Evolutionary conservation across 2,329 filamentous ascomycete species (phyloP).

Genomic region (Delphinella strobiligena): DNA sequence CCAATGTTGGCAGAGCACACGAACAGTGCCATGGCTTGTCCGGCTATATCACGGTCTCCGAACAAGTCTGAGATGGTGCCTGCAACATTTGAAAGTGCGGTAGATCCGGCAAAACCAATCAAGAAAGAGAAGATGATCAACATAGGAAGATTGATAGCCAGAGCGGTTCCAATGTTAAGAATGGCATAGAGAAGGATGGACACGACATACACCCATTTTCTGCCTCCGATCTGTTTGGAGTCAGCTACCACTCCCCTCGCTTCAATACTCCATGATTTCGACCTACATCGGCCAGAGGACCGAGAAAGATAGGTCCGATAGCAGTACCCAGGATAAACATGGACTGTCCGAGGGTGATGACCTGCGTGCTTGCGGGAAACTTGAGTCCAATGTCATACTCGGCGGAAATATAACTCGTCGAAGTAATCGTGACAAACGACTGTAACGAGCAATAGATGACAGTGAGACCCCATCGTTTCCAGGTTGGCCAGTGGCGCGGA

Average conservation of each 20-base stretch:
- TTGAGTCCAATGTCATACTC: constrained; percentile 1
- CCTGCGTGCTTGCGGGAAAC: constrained; percentile 5
- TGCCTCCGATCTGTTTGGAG: too few species aligned
- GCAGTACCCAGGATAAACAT: constrained; percentile 8
- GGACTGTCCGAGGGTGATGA: constrained; percentile 6
- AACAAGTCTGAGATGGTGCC: constrained; percentile 10
- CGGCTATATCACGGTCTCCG: constrained; percentile 13
- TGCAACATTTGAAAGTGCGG: constrained; percentile 8
- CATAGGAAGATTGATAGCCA: constrained; percentile 9
- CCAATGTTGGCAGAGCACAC: constrained; percentile 20
- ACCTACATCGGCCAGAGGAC: constrained; percentile 5
- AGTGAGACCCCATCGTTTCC: constrained; percentile 6
- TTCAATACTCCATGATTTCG: too few species aligned
- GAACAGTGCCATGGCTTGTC: constrained; percentile 19
- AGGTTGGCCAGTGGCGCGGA: not conserved
- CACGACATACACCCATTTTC: constrained; percentile 7
- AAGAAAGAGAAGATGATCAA: constrained; percentile 10
- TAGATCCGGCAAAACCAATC: constrained; percentile 9
- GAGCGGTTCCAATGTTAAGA: constrained; percentile 6
- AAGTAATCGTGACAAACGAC: constrained; percentile 6
- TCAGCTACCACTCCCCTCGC: too few species aligned
- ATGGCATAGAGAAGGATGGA: constrained; percentile 5
- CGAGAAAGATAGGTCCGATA: constrained; percentile 7
- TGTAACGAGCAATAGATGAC: constrained; percentile 6
- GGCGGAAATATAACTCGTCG: constrained; percentile 5